A percentile compares a stretch with the other conserved stretches of the same genome.
Evolutionary conservation across 495 filamentous ascomycete genomes (phyloP).

Genomic region (Letharia lupina): DNA sequence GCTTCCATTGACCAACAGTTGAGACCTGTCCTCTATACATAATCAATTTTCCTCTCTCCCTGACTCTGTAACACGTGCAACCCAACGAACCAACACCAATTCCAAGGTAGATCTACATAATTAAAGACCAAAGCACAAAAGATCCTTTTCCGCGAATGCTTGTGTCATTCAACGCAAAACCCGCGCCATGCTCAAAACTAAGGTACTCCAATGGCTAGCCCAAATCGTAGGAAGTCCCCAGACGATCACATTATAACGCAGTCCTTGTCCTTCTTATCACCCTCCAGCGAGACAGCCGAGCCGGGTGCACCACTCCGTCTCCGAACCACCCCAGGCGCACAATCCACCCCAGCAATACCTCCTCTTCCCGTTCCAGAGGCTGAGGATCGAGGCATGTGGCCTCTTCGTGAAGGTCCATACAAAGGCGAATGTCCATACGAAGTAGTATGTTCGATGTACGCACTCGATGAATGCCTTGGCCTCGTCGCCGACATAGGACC

Average conservation of each 20-base stretch:
- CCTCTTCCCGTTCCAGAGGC: conserved; percentile 9
- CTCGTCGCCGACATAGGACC: conserved; percentile 5
- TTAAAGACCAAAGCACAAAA: not conserved
- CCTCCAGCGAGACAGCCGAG: conserved; percentile 13
- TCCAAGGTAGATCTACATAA: not conserved
- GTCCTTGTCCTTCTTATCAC: conserved; percentile 28
- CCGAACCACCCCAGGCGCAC: conserved; percentile 18
- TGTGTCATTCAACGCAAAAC: not conserved
- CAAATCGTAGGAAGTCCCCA: not conserved
- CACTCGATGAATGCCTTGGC: conserved; percentile 18
- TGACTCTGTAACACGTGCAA: not conserved
- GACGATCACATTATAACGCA: conserved; percentile 31
- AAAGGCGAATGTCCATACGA: conserved; percentile 14
- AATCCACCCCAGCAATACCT: conserved; percentile 15
- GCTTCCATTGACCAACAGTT: too few relatives aligned
- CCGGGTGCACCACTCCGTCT: conserved; percentile 14
- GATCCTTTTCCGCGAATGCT: not conserved
- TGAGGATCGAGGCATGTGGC: conserved; percentile 7
- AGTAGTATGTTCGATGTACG: conserved; percentile 18
- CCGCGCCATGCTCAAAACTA: not conserved
- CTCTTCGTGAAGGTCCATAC: conserved; percentile 17
- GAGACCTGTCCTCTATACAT: too few relatives aligned
- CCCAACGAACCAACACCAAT: not conserved
- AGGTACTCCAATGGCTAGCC: not conserved
- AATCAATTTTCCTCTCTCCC: not conserved